Evolutionary conservation across 2,329 filamentous ascomycete genomes (phyloP).

Genomic region (Tolypocladium nubicola): DNA sequence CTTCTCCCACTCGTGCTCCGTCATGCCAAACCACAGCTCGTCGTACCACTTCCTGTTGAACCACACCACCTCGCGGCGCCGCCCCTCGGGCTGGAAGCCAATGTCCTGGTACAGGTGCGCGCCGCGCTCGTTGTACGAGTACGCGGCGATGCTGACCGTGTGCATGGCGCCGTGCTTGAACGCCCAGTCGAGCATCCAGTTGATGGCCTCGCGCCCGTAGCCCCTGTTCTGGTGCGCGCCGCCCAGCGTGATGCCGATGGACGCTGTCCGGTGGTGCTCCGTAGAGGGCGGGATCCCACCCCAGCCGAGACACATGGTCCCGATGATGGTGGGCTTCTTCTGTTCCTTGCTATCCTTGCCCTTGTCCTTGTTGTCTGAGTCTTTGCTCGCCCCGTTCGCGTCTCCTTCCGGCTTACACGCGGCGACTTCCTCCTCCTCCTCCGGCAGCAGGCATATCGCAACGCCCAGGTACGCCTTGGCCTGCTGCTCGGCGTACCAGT

Average conservation of each 20-base stretch:
- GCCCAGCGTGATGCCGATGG: conserved; percentile 25
- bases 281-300: conserved; percentile 4
- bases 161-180: conserved; percentile 33
- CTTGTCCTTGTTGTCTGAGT: no score
- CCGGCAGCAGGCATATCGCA: conserved; percentile 8
- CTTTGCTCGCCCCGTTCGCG: not conserved
- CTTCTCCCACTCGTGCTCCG: conserved; percentile 24
- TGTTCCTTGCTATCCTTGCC: conserved; percentile 1
- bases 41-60: conserved; percentile 30
- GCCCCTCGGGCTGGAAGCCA: conserved; percentile 32
- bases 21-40: conserved; percentile 22
- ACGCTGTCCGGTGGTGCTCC: conserved; percentile 9
- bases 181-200: conserved; percentile 35
- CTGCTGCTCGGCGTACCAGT: conserved; percentile 3
- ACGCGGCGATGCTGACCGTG: conserved; percentile 26
- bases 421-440: not conserved
- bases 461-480: conserved; percentile 10
- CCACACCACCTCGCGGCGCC: conserved; percentile 16
- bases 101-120: conserved; percentile 30
- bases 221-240: conserved; percentile 24
- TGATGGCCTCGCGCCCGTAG: conserved; percentile 34
- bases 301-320: conserved; percentile 10
- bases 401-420: not conserved
- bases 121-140: conserved; percentile 31
- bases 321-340: conserved; percentile 8